Conservation (phyloP, 192 early-diverging fungal genomes). For the Coemansia sp. region DNA sequence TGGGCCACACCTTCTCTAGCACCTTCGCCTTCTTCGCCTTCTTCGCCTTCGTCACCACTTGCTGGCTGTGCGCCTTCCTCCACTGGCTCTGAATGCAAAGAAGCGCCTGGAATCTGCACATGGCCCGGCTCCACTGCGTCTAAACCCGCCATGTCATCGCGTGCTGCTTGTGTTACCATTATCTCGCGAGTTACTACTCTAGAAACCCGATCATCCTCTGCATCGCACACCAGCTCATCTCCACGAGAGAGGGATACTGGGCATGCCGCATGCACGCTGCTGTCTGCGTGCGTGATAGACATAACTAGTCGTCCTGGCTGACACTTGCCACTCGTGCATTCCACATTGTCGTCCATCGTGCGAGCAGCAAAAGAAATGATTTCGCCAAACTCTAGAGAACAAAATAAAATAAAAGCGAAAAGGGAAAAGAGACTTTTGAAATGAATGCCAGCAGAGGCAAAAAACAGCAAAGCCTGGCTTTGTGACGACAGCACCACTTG, state of each 20-base stretch:
- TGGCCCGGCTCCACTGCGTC: background rate
- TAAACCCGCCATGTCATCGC: background rate
- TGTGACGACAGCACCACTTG: constrained; percentile 10
- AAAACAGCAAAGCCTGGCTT: background rate
- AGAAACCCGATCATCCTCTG: constrained; percentile 3
- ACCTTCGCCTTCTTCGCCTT: background rate
- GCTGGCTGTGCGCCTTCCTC: background rate
- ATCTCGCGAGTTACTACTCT: background rate
- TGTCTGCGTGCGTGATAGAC: background rate
- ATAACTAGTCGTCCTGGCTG: background rate
- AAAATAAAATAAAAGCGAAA: background rate
- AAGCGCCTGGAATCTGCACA: background rate
- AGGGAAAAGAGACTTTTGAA: background rate
- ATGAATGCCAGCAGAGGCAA: background rate
- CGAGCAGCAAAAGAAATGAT: constrained; percentile 3
- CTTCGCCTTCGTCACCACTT: background rate
- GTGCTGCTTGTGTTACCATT: background rate
- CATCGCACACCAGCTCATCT: constrained; percentile 10
- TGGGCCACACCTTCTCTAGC: background rate
- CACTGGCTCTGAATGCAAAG: background rate
- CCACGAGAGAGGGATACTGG: background rate
- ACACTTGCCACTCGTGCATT: background rate
- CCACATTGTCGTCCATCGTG: constrained; percentile 2
- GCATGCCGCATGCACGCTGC: background rate
- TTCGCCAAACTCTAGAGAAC: background rate